Conservation (phyloP, 176 grass and related monocot genomes). For the Calamus simplicifolius region DNA sequence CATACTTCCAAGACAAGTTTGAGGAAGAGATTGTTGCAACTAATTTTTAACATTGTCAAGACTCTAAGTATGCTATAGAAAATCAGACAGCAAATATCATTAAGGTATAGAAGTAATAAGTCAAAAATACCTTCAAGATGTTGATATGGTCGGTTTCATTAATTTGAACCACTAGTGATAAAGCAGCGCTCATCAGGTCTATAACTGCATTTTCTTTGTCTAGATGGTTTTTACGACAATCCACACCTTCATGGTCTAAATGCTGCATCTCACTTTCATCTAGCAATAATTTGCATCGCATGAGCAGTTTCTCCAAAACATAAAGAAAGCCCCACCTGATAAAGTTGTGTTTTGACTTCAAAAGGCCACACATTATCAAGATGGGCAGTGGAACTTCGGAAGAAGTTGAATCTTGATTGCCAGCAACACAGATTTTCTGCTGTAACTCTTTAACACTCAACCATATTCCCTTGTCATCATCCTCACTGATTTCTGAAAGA, state of each 20-base stretch:
- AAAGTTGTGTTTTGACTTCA: slow-evolving; percentile 96
- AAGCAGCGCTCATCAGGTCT: slow-evolving; percentile 86
- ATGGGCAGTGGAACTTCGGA: slow-evolving; percentile 74
- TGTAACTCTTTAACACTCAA: slow-evolving; percentile 76
- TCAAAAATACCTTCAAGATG: slow-evolving; percentile 73
- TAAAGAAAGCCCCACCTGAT: slow-evolving; percentile 93
- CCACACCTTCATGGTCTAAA: slow-evolving; percentile 12
- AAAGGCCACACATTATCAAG: slow-evolving; percentile 80
- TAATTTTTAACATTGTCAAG: too few relatives aligned
- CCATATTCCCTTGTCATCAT: slow-evolving; percentile 62
- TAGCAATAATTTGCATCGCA: slow-evolving; percentile 90
- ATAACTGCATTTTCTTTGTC: slow-evolving; percentile 82
- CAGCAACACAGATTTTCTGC: slow-evolving; percentile 68
- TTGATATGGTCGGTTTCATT: slow-evolving; percentile 97
- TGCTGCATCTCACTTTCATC: slow-evolving; percentile 78
- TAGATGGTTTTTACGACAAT: slow-evolving; percentile 39
- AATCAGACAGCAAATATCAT: too few relatives aligned
- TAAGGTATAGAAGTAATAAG: too few relatives aligned
- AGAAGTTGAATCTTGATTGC: slow-evolving; percentile 62
- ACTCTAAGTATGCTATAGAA: too few relatives aligned
- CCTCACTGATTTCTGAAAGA: slow-evolving; percentile 79
- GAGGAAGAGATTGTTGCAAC: too few relatives aligned
- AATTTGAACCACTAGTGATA: slow-evolving; percentile 80
- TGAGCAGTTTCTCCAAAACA: slow-evolving; percentile 88
- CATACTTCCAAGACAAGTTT: too few relatives aligned